A percentile compares a stretch with the other conserved stretches of the same genome.
phyloP scores from a whole-genome alignment of 163 green algal species.

The Volvox carteri region DNA sequence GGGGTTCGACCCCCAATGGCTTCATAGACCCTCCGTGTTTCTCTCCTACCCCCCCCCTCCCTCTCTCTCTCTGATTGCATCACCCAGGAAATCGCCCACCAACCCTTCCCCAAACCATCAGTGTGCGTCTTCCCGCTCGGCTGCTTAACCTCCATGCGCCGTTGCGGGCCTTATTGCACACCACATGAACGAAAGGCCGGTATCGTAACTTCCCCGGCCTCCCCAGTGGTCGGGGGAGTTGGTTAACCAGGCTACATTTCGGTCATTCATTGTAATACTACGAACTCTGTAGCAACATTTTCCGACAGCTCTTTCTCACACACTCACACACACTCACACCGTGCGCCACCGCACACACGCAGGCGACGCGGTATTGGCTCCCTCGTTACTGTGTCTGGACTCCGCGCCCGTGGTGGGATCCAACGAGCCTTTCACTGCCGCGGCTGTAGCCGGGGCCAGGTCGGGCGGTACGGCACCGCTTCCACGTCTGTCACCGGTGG shows the following conservation, averaged over 20 bases:
- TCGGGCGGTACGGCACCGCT: background rate
- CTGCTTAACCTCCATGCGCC: slow-evolving; percentile 15
- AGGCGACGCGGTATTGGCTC: slow-evolving; percentile 57
- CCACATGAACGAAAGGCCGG: slow-evolving; percentile 16
- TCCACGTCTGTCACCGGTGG: slow-evolving; percentile 73
- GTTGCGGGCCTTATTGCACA: slow-evolving; percentile 48
- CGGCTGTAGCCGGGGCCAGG: background rate
- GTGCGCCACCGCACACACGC: too few relatives aligned
- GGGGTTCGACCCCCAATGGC: too few relatives aligned
- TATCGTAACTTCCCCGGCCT: slow-evolving; percentile 36
- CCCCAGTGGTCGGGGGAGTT: slow-evolving; percentile 55
- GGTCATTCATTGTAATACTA: too few relatives aligned
- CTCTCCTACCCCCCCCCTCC: too few relatives aligned
- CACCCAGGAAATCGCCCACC: too few relatives aligned
- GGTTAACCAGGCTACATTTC: slow-evolving; percentile 29
- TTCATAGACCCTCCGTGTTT: too few relatives aligned
- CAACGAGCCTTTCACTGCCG: slow-evolving; percentile 1
- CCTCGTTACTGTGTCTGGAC: slow-evolving; percentile 81
- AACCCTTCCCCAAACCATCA: too few relatives aligned
- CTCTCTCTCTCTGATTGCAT: too few relatives aligned
- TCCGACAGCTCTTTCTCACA: too few relatives aligned
- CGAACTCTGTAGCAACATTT: too few relatives aligned
- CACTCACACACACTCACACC: too few relatives aligned
- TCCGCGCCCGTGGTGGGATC: slow-evolving; percentile 55
- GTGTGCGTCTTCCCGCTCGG: slow-evolving; percentile 53